A percentile compares a stretch with the other conserved stretches of the same genome.
Evolutionary conservation across 164 flowering plant genomes (phyloP).

Genomic region (Piper betle): DNA sequence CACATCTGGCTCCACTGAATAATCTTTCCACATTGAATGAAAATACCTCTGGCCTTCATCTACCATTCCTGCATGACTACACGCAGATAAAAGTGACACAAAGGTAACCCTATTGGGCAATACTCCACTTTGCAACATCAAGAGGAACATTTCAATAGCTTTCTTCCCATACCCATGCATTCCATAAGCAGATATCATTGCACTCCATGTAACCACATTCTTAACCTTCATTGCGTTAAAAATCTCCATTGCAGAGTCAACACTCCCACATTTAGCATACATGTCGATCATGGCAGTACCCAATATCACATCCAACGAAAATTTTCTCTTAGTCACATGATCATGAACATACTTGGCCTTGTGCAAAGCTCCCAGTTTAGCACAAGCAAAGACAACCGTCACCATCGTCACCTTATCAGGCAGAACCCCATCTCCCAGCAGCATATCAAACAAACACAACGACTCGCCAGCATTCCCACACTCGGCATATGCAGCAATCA

Average conservation of each 20-base stretch:
- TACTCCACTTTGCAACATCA: constrained; percentile 32
- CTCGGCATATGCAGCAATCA: constrained; percentile 43
- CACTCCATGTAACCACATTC: constrained; percentile 52
- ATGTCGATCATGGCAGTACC: constrained; percentile 51
- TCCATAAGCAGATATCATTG: constrained; percentile 50
- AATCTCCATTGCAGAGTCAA: constrained; percentile 30
- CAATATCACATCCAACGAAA: constrained; percentile 28
- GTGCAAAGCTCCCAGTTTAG: constrained; percentile 40
- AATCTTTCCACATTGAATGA: constrained; percentile 21
- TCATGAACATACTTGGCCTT: constrained; percentile 31
- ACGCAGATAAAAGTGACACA: constrained; percentile 36
- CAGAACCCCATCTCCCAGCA: constrained; percentile 33
- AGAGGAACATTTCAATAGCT: constrained; percentile 35
- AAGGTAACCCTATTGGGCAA: constrained; percentile 37
- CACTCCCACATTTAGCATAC: constrained; percentile 51
- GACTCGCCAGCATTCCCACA: constrained; percentile 31
- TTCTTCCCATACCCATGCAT: constrained; percentile 39
- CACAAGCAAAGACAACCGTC: constrained; percentile 42
- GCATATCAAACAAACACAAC: constrained; percentile 33
- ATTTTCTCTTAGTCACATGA: constrained; percentile 15
- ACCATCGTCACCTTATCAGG: constrained; percentile 48
- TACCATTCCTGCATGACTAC: constrained; percentile 45
- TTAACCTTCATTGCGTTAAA: constrained; percentile 33
- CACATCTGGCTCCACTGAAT: constrained; percentile 27
- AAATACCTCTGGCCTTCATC: constrained; percentile 38